These are phyloP conservation scores for Rauvolfia tetraphylla DNA, from an alignment of 257 asterid genomes.

Conservation along the genomic window DNA sequence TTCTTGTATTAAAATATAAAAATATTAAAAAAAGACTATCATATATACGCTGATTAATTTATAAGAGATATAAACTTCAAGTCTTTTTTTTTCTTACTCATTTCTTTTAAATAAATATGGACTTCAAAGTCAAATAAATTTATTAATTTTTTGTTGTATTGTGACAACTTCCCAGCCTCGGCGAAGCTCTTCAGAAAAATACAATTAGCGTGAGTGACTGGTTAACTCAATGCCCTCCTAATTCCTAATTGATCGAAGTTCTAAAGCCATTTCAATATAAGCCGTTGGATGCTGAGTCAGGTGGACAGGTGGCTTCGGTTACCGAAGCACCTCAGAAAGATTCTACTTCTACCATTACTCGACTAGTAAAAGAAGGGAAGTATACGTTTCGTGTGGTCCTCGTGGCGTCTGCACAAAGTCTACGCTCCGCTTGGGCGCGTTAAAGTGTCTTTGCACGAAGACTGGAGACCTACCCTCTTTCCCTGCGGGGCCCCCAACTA, in stretches of 20 bases:
- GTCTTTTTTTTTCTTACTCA: not conserved
- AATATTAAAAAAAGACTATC: not conserved
- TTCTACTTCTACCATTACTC: not conserved
- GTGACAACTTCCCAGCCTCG: not conserved
- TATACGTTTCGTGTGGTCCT: not conserved
- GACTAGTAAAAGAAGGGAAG: not conserved
- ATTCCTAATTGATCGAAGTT: not conserved
- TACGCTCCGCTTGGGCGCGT: not conserved
- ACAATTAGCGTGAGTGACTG: conserved; percentile 1
- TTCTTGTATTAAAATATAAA: not conserved
- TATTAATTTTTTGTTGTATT: not conserved
- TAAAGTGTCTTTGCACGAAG: not conserved
- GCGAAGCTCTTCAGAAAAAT: not conserved
- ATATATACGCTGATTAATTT: not conserved
- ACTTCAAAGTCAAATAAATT: not conserved
- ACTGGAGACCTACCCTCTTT: not conserved
- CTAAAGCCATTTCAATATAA: not conserved
- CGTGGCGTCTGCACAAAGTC: not conserved
- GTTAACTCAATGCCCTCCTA: not conserved
- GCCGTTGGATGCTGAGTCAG: conserved; percentile 2
- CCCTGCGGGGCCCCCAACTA: not conserved
- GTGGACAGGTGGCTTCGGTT: conserved; percentile 19
- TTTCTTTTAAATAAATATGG: not conserved
- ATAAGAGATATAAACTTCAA: not conserved
- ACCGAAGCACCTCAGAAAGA: not conserved